Evolutionary conservation across 305 asterid genomes (phyloP).

Genomic region (Plantago lanceolata): DNA sequence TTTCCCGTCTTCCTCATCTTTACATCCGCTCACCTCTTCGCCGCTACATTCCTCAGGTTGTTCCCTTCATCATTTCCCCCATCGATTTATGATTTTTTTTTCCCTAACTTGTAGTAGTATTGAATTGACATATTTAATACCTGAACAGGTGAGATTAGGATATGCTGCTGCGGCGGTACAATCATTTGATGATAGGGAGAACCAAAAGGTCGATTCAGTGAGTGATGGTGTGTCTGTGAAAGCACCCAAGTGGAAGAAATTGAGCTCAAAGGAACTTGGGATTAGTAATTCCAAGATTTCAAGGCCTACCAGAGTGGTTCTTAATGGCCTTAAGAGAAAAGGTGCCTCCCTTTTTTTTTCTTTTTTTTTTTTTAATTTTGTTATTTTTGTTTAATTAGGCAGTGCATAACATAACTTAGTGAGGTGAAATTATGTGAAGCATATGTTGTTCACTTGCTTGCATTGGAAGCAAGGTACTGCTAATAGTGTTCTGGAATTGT

Average conservation of each 20-base stretch:
- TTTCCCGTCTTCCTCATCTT: conserved; percentile 46
- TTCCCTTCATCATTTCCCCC: neutral
- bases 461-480: no score
- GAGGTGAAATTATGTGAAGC: no score
- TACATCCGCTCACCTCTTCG: conserved; percentile 43
- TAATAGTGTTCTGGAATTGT: neutral
- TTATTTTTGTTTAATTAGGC: neutral
- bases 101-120: no score
- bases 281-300: conserved; percentile 63
- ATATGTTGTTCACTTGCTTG: neutral
- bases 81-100: neutral
- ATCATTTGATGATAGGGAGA: conserved; percentile 53
- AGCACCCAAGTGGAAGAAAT: conserved; percentile 54
- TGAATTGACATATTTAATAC: conserved; percentile 5
- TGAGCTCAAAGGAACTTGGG: conserved; percentile 71
- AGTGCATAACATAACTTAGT: no score
- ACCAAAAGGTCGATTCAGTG: conserved; percentile 34
- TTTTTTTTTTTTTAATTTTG: neutral
- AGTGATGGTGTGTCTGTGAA: conserved; percentile 23
- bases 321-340: conserved; percentile 62
- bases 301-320: conserved; percentile 62
- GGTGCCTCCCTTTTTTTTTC: conserved; percentile 35
- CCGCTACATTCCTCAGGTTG: conserved; percentile 47
- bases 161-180: conserved; percentile 50
- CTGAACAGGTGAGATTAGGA: conserved; percentile 40